Base-by-base conservation (phyloP, 2,329 filamentous ascomycete genomes). In the Gliomastix tumulicola region DNA sequence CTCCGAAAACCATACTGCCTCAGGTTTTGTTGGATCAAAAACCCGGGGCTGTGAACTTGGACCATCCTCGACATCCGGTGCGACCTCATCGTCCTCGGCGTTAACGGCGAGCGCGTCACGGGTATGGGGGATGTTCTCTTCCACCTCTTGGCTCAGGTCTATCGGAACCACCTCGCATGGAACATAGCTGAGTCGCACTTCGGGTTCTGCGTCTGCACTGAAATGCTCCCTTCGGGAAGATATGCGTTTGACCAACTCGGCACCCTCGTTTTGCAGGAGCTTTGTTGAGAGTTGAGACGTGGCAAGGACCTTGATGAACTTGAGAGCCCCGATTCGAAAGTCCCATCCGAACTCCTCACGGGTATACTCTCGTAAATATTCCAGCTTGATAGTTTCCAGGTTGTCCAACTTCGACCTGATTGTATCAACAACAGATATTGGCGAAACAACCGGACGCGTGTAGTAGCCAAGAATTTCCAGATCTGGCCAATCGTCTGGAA, bases 331-430 rank as follows among this genome's bases (percentile, higher is more conserved):
- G 35, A 73, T 72, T 20, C 80, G 74, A 48, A 80, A 83, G 5
- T 74, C 77, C 92, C 92, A 98, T 41, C 89, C 88, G 46, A 98
- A 94, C 0, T 82, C 82, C 44, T 94, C 81, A 2, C 74, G 71
- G 0, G 82, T 75, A 54, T 95, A 96, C 12, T 73, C 69, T 23
- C 90, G 75, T 23, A 98, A 60, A 1, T 75, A 78, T 5, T 55
- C 48, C 4, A 62, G 37, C n/a, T 19, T 16, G 13, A 44, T n/a
- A 16, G 34, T 36, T 22, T 39, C 33, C 7, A 37, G 21, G 17
- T 30, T n/a, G 18, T 17, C 27, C 21, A 59, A 36, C 32, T 46
- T 55, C 13, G 49, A 39, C 7, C 47, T 47, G 10, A 62, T 43
- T 3, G 40, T 27, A 3, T 48, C 48, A 3, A 63, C 35, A 7